Conservation (phyloP, 139 green algal species). For the Nannochloris sp. region DNA sequence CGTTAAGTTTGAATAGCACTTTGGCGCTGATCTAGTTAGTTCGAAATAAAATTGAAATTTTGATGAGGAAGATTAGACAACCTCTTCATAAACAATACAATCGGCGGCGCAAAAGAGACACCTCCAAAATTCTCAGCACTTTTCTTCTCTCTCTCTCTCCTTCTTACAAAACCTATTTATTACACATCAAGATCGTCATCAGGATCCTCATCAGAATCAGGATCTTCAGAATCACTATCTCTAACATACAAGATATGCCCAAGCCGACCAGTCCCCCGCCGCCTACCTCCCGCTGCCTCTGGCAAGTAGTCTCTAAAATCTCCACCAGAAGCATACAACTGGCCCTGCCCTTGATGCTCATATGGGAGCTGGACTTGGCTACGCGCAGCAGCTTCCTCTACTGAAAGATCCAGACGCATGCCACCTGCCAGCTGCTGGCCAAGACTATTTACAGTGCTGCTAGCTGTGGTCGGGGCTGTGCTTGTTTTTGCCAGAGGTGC, state of each 20-base stretch:
- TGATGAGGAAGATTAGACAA: no score
- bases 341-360: slow-evolving; percentile 49
- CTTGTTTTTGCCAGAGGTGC: no score
- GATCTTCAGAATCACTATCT: slow-evolving; percentile 55
- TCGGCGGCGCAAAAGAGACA: neutral
- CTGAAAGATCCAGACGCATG: slow-evolving; percentile 23
- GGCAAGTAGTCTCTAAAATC: slow-evolving; percentile 61
- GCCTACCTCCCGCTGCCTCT: slow-evolving; percentile 39
- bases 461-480: no score
- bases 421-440: no score
- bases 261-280: slow-evolving; percentile 10
- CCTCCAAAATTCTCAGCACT: neutral
- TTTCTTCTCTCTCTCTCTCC: neutral
- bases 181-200: slow-evolving; percentile 76
- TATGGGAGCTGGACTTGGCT: slow-evolving; percentile 60
- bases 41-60: no score
- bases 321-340: slow-evolving; percentile 21
- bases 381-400: slow-evolving; percentile 36
- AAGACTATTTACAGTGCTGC: no score
- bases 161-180: no score
- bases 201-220: slow-evolving; percentile 70
- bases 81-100: no score
- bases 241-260: slow-evolving; percentile 72
- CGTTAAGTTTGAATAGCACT: no score
- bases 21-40: no score